Percentiles rank a stretch among this genome's conserved stretches.
Conservation (phyloP, 108 stramenopile genomes). For the Nitzschia sp. region DNA sequence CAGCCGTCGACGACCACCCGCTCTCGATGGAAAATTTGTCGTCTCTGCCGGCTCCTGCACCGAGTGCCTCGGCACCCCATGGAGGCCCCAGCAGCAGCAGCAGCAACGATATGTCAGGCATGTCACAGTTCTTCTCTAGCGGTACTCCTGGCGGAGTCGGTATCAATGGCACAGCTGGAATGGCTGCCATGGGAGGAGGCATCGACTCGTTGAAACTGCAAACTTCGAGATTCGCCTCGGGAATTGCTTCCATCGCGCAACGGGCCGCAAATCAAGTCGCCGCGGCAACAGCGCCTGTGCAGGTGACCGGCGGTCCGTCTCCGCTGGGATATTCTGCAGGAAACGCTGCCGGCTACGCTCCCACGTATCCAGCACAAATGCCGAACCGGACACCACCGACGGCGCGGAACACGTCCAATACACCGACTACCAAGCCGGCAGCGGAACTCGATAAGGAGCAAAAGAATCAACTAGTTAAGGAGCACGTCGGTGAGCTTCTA, state of each 20-base stretch:
- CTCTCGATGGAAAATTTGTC: conserved; percentile 21
- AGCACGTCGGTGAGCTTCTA: conserved; percentile 55
- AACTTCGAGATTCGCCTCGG: conserved; percentile 44
- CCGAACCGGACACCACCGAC: neutral
- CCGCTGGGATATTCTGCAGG: neutral
- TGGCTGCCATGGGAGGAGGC: too few species aligned
- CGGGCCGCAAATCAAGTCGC: conserved; percentile 47
- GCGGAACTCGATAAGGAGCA: conserved; percentile 47
- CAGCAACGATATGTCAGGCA: neutral
- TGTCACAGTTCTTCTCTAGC: conserved; percentile 2
- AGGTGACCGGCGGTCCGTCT: conserved; percentile 16
- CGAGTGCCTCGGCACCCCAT: neutral
- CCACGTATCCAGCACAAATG: conserved; percentile 8
- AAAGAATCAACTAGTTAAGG: conserved; percentile 30
- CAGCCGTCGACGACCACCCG: conserved; percentile 26
- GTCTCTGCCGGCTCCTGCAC: neutral
- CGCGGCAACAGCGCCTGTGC: conserved; percentile 41
- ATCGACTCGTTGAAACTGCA: conserved; percentile 30
- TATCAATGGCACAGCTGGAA: conserved; percentile 9
- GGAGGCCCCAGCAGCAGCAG: neutral
- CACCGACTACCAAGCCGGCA: neutral
- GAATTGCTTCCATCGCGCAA: conserved; percentile 54
- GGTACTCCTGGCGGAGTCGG: neutral
- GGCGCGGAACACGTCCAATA: neutral
- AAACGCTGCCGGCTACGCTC: neutral